A percentile compares a stretch with the other conserved stretches of the same genome.
phyloP scores from a whole-genome alignment of 345 rosid genomes.

The Gossypium raimondii region DNA sequence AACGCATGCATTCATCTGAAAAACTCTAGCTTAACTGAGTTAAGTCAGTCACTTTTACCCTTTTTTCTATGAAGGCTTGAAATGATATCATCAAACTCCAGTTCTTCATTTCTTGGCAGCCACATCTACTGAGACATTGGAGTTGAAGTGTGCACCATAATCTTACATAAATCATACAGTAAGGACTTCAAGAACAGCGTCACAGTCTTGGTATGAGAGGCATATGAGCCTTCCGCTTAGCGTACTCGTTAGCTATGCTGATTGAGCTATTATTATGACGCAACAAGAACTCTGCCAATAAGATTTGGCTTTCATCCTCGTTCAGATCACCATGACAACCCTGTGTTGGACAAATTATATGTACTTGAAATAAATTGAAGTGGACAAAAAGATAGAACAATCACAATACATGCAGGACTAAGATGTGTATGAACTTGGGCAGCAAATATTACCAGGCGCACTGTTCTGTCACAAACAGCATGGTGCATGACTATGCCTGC shows the following conservation, averaged over 20 bases:
- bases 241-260: conserved; percentile 64
- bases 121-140: neutral
- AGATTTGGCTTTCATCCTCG: conserved; percentile 58
- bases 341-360: conserved; percentile 30
- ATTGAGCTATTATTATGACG: conserved; percentile 73
- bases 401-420: neutral
- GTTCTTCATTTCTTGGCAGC: neutral
- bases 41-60: neutral
- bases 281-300: conserved; percentile 79
- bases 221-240: conserved; percentile 42
- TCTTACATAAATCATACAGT: neutral
- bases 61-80: neutral
- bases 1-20: neutral
- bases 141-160: neutral
- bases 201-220: conserved; percentile 30
- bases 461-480: conserved; percentile 73
- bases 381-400: neutral
- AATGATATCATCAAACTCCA: neutral
- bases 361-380: neutral
- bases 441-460: conserved; percentile 55
- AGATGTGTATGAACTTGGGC: neutral
- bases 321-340: conserved; percentile 83
- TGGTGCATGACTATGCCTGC: conserved; percentile 94
- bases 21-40: neutral
- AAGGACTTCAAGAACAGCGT: neutral